Base-by-base conservation (phyloP, 108 stramenopile genomes). In the Conticribra weissflogii region DNA sequence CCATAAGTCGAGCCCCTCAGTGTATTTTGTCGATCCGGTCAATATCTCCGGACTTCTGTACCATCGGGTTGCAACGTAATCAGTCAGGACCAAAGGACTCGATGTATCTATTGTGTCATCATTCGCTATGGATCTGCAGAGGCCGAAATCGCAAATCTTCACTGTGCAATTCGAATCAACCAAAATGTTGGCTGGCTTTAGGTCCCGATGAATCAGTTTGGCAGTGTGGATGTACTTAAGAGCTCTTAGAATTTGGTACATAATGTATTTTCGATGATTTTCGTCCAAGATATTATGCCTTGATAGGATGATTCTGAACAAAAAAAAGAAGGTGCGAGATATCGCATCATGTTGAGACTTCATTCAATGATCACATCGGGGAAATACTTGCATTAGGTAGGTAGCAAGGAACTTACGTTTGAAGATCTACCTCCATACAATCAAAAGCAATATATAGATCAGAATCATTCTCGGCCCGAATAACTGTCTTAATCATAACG, bases 41-140 rank as follows among this genome's bases (percentile, higher is more conserved):
- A 96, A 67, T 56, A 93, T 85, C 59, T 94, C 93, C 1, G 92
- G 92, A 33, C 88, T 80, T 2, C 92, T 74, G 56, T 94, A 94
- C 94, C 94, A 96, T 25, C 93, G 54, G 18, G 95, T 96, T 22
- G 89, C 87, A 25, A 96, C 89, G 59, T 96, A 94, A 70, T 96
- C 95, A 17, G 92, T 93, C 72, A 89, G 86, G 23, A 88, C 87
- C 45, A 73, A 31, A n/a, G n/a, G n/a, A 69, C 79, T 58, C 5
- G 36, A 41, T 41, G 36, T 12, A 4, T 70, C 75, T 87, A 69
- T 45, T 62, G 66, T 23, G 69, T 73, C 76, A 79, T 87, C 23
- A 84, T 71, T n/a, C 67, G 88, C 33, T 77, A 89, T 69, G 72
- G 85, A 58, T 23, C 91, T 36, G 16, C 91, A 93, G 0, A 89